phyloP scores from a whole-genome alignment of 441 rosid species.

The Kokia cookei region DNA sequence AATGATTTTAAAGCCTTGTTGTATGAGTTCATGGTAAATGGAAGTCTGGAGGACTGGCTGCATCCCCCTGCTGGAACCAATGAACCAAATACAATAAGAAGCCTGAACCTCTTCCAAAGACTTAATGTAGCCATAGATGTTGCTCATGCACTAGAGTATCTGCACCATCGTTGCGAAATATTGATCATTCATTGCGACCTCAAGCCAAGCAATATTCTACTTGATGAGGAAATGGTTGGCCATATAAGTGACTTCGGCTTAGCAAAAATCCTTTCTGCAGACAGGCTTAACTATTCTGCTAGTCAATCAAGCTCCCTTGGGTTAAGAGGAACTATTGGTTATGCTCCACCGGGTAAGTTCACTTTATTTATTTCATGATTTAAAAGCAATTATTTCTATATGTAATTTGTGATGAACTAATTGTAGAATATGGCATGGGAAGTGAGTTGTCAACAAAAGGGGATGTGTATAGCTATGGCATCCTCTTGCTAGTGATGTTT shows the following conservation, averaged over 20 bases:
- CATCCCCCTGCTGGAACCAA: not conserved
- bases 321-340: not conserved
- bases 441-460: not conserved
- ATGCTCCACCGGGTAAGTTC: not conserved
- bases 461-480: not conserved
- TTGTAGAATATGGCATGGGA: not conserved
- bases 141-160: not conserved
- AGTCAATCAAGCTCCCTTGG: not conserved
- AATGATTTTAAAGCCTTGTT: conserved; percentile 1
- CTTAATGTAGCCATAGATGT: not conserved
- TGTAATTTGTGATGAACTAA: not conserved
- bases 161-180: not conserved
- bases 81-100: not conserved
- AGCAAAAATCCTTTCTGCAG: not conserved
- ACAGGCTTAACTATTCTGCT: not conserved
- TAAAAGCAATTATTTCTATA: too few relatives aligned
- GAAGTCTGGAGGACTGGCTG: not conserved
- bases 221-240: not conserved
- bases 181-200: not conserved
- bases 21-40: not conserved
- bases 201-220: not conserved
- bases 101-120: not conserved
- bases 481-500: not conserved
- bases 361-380: not conserved
- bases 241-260: not conserved